These are phyloP conservation scores for Cryptococcus sp. DNA, from an alignment of 1,284 basidiomycete species.

Conservation along the genomic window DNA sequence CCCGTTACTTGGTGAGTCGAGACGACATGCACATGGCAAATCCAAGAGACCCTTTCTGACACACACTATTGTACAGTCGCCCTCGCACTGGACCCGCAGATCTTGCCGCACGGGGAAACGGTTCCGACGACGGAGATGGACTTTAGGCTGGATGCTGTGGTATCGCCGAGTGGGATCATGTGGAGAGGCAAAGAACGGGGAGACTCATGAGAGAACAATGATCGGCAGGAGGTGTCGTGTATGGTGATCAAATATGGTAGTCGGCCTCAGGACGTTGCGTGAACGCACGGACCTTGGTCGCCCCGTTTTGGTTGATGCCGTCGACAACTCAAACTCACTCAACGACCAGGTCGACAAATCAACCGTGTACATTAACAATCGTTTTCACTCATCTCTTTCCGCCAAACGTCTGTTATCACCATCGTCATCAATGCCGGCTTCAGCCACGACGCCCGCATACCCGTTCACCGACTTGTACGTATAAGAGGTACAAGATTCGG, in stretches of 20 bases:
- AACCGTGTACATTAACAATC: background rate
- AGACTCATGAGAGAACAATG: background rate
- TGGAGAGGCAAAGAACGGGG: conserved; percentile 19
- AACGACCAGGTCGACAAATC: background rate
- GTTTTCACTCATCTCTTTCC: background rate
- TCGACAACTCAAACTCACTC: no score
- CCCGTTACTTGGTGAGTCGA: conserved; percentile 43
- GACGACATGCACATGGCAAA: background rate
- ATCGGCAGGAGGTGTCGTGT: background rate
- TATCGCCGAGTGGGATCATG: conserved; percentile 37
- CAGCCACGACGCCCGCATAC: background rate
- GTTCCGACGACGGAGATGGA: conserved; percentile 43
- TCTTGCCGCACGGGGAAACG: conserved; percentile 27
- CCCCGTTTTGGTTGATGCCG: no score
- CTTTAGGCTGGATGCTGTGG: conserved; percentile 43
- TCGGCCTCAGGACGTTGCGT: background rate
- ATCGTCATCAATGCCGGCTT: background rate
- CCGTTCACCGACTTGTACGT: background rate
- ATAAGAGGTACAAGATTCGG: background rate
- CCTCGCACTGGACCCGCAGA: conserved; percentile 45
- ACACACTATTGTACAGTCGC: conserved; percentile 34
- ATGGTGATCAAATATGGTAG: no score
- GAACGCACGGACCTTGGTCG: no score
- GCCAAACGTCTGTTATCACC: background rate
- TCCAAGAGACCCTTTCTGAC: background rate